Evolutionary conservation across 352 stramenopile genomes (phyloP).

Genomic region (Globisporangium iwayamae): DNA sequence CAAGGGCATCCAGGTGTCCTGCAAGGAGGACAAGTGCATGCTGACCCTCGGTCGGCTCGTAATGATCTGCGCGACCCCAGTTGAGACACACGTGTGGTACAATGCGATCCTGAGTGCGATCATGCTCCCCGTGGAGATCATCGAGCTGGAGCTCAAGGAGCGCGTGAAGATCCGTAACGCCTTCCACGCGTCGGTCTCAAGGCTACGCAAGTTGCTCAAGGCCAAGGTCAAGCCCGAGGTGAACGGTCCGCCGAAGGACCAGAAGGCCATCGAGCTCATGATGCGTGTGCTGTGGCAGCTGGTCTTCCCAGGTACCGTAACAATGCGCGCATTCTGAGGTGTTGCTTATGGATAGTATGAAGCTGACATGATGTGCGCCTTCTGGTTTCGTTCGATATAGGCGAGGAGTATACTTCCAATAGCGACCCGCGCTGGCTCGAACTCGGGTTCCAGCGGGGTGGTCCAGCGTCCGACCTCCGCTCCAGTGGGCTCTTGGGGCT

Average conservation of each 20-base stretch:
- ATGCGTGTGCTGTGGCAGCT: conserved; percentile 67
- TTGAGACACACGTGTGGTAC: conserved; percentile 68
- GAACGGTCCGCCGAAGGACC: conserved; percentile 62
- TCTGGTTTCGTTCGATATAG: background rate
- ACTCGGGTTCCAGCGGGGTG: conserved; percentile 78
- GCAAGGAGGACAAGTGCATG: conserved; percentile 62
- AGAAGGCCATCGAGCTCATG: conserved; percentile 77
- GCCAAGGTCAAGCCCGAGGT: conserved; percentile 75
- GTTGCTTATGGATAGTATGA: background rate
- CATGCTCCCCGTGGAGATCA: conserved; percentile 58
- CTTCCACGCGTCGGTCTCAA: conserved; percentile 62
- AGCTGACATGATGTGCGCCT: background rate
- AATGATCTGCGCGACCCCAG: conserved; percentile 45
- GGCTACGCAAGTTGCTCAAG: conserved; percentile 72
- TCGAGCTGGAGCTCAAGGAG: conserved; percentile 77
- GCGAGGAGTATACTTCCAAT: conserved; percentile 67
- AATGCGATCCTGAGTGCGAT: conserved; percentile 62
- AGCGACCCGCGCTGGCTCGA: conserved; percentile 76
- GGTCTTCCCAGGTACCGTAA: conserved; percentile 36
- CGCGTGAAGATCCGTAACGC: conserved; percentile 64
- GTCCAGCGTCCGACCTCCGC: conserved; percentile 75
- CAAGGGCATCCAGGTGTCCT: conserved; percentile 57
- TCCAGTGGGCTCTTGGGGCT: conserved; percentile 81
- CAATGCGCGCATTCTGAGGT: background rate
- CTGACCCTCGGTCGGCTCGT: conserved; percentile 59